Evolutionary conservation across 345 rosid species (phyloP), one percentile per base, ranked within the genome.

Genomic region (Aquilaria sinensis): DNA sequence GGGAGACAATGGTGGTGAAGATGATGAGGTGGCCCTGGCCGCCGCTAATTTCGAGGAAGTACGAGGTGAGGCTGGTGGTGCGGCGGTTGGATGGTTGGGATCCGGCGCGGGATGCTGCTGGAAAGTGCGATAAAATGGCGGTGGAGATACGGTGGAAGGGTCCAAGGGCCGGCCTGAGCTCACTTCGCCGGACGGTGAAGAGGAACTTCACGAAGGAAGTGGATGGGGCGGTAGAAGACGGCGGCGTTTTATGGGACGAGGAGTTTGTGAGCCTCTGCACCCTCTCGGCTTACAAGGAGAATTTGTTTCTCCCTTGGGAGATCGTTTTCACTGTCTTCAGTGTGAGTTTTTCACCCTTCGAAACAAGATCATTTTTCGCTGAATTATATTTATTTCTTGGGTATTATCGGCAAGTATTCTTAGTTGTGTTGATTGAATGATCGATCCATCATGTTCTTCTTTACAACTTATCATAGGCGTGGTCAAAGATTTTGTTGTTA

Each of bases 21-120:
- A 94, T 94, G 92, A 83, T 83, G 77, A 88, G 99, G 96, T 83
- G 97, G 65, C 97, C 96, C 16, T 85, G 96, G 92, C 96, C 96
- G 65, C 92, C 97, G 2, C 75, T 79, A 70, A 81, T 78, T 16
- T 74, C 92, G 70, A 83, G 68, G 72, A 88, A 90, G 70, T 90
- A 84, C 74, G 92, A 85, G 82, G 97, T 86, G 61, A 82, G 72
- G 67, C 63, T 90, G 51, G 70, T 72, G 5, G 86, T 94, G 29
- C 64, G 71, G 77, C 76, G 83, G 76, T 63, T 94, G 70, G 95
- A 94, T 61, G 96, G 96, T n/a, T 86, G 81, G 81, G 95, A 83
- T 81, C 94, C 70, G 81, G 79, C 59, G 60, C 70, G 70, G 78
- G 90, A 75, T 57, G 76, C 61, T 49, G 58, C 46, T 31, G 54